These are phyloP conservation scores for Beauveria sp. DNA, from an alignment of 2,329 filamentous ascomycete genomes.

Conservation along the genomic window DNA sequence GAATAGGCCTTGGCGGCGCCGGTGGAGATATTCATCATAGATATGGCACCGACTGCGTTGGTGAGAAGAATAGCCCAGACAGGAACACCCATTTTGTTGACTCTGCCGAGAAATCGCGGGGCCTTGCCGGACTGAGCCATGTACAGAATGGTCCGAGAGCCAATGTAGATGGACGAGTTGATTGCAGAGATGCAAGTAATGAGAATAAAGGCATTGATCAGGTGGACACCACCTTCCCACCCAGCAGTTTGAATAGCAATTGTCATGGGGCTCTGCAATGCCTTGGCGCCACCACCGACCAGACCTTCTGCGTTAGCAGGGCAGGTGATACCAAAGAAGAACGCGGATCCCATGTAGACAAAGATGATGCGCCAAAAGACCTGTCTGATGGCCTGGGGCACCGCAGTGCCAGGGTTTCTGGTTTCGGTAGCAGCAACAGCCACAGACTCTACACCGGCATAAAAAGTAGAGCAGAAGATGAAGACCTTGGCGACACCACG, in stretches of 20 bases:
- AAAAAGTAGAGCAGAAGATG: conserved; percentile 63
- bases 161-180: conserved; percentile 73
- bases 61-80: conserved; percentile 58
- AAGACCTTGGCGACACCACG: conserved; percentile 58
- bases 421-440: conserved; percentile 58
- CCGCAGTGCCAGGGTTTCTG: conserved; percentile 47
- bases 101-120: conserved; percentile 60
- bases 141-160: conserved; percentile 65
- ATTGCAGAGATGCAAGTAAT: conserved; percentile 64
- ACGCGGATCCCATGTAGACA: conserved; percentile 60
- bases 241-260: conserved; percentile 67
- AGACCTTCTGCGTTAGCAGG: conserved; percentile 60
- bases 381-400: conserved; percentile 52
- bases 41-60: conserved; percentile 62
- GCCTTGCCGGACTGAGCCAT: conserved; percentile 70
- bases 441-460: conserved; percentile 58
- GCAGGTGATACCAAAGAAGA: conserved; percentile 69
- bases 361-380: conserved; percentile 56
- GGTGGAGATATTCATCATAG: conserved; percentile 67
- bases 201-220: conserved; percentile 73
- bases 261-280: conserved; percentile 65
- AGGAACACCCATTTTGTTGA: conserved; percentile 55
- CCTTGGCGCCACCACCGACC: conserved; percentile 38
- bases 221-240: conserved; percentile 63
- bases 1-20: conserved; percentile 57